Evolutionary conservation across 768 basidiomycete species (phyloP).

Genomic region (Pulveroboletus sp.): DNA sequence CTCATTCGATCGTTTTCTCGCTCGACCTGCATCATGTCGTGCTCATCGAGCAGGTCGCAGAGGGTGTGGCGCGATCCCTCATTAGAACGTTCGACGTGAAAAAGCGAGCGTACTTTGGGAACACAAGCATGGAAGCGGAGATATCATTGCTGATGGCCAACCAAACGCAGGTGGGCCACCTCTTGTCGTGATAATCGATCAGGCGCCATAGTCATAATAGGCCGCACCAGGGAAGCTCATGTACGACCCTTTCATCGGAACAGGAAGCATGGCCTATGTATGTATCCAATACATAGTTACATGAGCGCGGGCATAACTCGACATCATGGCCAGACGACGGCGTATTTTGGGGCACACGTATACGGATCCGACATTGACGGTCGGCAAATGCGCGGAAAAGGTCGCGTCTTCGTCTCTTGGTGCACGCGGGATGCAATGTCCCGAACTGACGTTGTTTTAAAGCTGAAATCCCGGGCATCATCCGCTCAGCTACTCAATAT

Average conservation of each 20-base stretch:
- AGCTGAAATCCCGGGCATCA: conserved; percentile 59
- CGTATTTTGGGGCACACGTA: conserved; percentile 82
- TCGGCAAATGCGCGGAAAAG: conserved; percentile 93
- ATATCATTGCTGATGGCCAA: conserved; percentile 96
- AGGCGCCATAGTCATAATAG: conserved; percentile 34
- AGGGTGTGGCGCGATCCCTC: conserved; percentile 65
- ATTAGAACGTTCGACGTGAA: conserved; percentile 80
- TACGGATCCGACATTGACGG: conserved; percentile 97
- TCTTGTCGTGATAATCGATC: not conserved
- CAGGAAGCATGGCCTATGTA: conserved; percentile 89
- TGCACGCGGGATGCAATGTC: not conserved
- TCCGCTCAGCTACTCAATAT: conserved; percentile 81
- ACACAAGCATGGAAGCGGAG: conserved; percentile 97
- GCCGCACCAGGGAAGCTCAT: conserved; percentile 84
- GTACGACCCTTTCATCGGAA: conserved; percentile 95
- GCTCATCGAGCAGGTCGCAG: conserved; percentile 38
- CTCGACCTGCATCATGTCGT: not conserved
- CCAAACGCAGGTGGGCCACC: conserved; percentile 72
- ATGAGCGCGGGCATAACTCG: conserved; percentile 1
- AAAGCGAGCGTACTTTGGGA: conserved; percentile 86
- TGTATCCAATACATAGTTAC: conserved; percentile 1
- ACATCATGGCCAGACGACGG: conserved; percentile 54
- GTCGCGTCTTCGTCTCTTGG: conserved; percentile 32
- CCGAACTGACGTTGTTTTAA: conserved; percentile 2
- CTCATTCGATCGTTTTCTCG: not conserved